Base-by-base conservation (phyloP, 805 yeast species). In the Pichia occidentalis region DNA sequence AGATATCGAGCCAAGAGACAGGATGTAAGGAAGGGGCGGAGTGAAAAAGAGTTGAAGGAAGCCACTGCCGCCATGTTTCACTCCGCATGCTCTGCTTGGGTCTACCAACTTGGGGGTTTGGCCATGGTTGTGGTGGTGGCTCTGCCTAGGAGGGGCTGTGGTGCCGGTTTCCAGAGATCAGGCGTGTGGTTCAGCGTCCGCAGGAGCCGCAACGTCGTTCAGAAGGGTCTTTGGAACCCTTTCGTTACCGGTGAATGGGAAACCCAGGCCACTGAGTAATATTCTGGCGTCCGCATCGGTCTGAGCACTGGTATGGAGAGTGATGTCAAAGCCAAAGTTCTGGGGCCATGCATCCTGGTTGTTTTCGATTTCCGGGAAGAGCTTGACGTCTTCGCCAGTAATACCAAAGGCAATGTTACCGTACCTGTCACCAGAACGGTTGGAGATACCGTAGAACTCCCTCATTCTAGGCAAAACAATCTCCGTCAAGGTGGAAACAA, bases 321-420 rank as follows among this genome's bases (percentile, higher is more conserved):
- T 83, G 40, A 92, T 70, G 56, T 86, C 83, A 70, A 90, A 71
- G 42, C 96, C 97, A 56, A 79, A 85, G 22, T 87, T 76, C 47
- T 69, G 75, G 26, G 95, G 88, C 85, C 90, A 92, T 47, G 83
- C 66, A 59, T 90, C 97, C 57, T 80, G 86, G 61, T 83, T 86
- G 41, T 80, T 75, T 56, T 88, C 95, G 45, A 92, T 77, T 63
- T 92, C 98, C 3, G 99, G 99, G 73, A 92, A 92, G 54, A 70
- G 71, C 52, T 75, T 77, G 36, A 84, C 75, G 51, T 85, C 86
- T 37, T 81, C 85, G 2, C 85, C 77, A 28, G 73, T 75, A 50
- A 92, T 62, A 31, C 96, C 96, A 55, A 92, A 79, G 8, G 92
- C 72, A 42, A 94, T 73, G 58, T 85, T 84, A 42, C 98, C 99